These are phyloP conservation scores for Colletotrichum sp. DNA, from an alignment of 2,329 filamentous ascomycete genomes.

Conservation along the genomic window DNA sequence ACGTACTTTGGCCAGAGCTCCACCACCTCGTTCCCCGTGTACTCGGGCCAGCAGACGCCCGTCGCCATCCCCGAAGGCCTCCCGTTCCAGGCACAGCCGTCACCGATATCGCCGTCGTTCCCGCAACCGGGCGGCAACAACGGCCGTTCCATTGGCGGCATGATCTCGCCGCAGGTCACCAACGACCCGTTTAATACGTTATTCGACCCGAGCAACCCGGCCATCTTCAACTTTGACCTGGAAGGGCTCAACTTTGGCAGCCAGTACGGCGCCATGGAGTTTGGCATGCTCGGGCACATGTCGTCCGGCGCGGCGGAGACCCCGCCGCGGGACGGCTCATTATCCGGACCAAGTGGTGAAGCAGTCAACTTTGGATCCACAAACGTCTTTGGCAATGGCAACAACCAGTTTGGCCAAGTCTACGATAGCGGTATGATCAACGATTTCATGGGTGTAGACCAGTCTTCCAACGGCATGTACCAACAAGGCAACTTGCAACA, in stretches of 20 bases:
- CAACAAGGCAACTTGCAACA: slow-evolving; percentile 65
- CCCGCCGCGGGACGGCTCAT: slow-evolving; percentile 66
- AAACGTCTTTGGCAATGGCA: slow-evolving; percentile 57
- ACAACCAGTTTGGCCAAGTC: slow-evolving; percentile 52
- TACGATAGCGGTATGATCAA: slow-evolving; percentile 57
- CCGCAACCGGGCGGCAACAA: slow-evolving; percentile 50
- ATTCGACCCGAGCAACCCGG: slow-evolving; percentile 91
- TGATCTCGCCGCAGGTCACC: slow-evolving; percentile 55
- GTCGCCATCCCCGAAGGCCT: slow-evolving; percentile 54
- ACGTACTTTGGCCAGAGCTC: slow-evolving; percentile 54
- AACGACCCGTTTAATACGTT: slow-evolving; percentile 62
- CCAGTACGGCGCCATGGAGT: slow-evolving; percentile 93
- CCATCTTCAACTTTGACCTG: slow-evolving; percentile 94
- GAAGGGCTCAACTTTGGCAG: slow-evolving; percentile 95
- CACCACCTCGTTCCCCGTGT: slow-evolving; percentile 56
- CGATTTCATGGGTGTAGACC: slow-evolving; percentile 60
- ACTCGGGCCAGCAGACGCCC: slow-evolving; percentile 49
- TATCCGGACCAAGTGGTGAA: slow-evolving; percentile 42
- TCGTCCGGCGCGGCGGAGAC: slow-evolving; percentile 87
- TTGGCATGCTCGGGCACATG: slow-evolving; percentile 96
- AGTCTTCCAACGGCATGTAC: slow-evolving; percentile 51
- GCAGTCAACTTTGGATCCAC: slow-evolving; percentile 43
- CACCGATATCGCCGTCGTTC: slow-evolving; percentile 78
- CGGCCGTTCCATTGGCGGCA: slow-evolving; percentile 39
- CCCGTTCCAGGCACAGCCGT: slow-evolving; percentile 68